phyloP scores from a whole-genome alignment of 768 basidiomycete genomes.

The Agaricus blazei region DNA sequence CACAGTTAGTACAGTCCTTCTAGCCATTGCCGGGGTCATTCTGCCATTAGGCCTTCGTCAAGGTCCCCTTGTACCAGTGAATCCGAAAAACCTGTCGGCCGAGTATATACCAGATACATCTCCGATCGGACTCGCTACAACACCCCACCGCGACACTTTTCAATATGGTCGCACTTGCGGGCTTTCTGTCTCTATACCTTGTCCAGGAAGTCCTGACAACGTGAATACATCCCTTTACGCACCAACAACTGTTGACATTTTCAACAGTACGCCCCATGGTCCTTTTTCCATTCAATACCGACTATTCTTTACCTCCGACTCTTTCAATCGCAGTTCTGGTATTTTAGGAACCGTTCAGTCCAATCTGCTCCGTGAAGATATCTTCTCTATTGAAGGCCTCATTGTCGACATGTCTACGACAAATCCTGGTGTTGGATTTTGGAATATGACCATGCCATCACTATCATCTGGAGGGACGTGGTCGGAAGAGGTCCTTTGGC shows the following conservation, averaged over 20 bases:
- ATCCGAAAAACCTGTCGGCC: not conserved
- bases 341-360: not conserved
- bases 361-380: constrained; percentile 14
- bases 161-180: constrained; percentile 17
- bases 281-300: constrained; percentile 19
- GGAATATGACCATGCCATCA: not conserved
- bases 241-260: constrained; percentile 9
- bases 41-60: constrained; percentile 17
- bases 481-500: constrained; percentile 19
- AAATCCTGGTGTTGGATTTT: constrained; percentile 7
- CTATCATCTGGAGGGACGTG: constrained; percentile 11
- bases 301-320: constrained; percentile 8
- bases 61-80: constrained; percentile 8
- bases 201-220: constrained; percentile 15
- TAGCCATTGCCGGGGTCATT: constrained; percentile 16
- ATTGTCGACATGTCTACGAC: constrained; percentile 15
- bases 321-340: not conserved
- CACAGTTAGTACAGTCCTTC: constrained; percentile 1
- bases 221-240: constrained; percentile 13
- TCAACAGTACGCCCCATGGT: constrained; percentile 17
- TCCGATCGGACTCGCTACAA: constrained; percentile 16
- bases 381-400: constrained; percentile 15
- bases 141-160: constrained; percentile 11
- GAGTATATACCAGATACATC: constrained; percentile 16
- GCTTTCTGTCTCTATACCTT: constrained; percentile 7